Evolutionary conservation across 2,329 filamentous ascomycete genomes (phyloP).

Genomic region (Penicillium crustosum): DNA sequence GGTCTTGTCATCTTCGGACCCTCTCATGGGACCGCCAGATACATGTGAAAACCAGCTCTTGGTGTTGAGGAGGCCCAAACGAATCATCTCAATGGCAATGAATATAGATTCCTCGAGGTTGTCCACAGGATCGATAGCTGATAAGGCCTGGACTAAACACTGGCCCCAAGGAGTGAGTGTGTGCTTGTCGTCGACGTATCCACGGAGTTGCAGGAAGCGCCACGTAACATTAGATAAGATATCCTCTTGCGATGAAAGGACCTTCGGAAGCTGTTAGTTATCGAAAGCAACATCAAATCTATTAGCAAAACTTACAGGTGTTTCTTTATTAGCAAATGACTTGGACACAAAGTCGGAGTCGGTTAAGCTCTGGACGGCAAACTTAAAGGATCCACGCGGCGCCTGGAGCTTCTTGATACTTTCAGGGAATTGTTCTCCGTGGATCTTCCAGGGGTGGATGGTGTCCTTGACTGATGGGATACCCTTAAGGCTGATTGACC

Average conservation of each 20-base stretch:
- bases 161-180: conserved; percentile 81
- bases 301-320: conserved; percentile 33
- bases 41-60: conserved; percentile 62
- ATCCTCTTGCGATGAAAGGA: conserved; percentile 65
- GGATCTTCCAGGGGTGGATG: conserved; percentile 71
- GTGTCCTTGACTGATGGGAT: conserved; percentile 55
- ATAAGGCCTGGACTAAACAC: conserved; percentile 69
- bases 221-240: conserved; percentile 75
- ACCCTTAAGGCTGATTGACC: conserved; percentile 63
- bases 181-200: conserved; percentile 77
- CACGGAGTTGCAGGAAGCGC: conserved; percentile 85
- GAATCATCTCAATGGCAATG: conserved; percentile 80
- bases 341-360: conserved; percentile 68
- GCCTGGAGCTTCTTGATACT: conserved; percentile 34
- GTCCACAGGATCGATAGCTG: conserved; percentile 57
- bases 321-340: conserved; percentile 61
- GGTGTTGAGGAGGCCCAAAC: conserved; percentile 73
- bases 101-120: conserved; percentile 75
- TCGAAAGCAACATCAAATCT: neutral
- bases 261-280: conserved; percentile 30
- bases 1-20: conserved; percentile 71
- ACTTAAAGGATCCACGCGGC: conserved; percentile 35
- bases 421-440: conserved; percentile 53
- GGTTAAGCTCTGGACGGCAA: conserved; percentile 63
- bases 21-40: conserved; percentile 59